Percentiles rank a stretch among this genome's conserved stretches.
These are phyloP conservation scores for Colletotrichum incanum DNA, from an alignment of 2,329 filamentous ascomycete genomes.

Conservation along the genomic window DNA sequence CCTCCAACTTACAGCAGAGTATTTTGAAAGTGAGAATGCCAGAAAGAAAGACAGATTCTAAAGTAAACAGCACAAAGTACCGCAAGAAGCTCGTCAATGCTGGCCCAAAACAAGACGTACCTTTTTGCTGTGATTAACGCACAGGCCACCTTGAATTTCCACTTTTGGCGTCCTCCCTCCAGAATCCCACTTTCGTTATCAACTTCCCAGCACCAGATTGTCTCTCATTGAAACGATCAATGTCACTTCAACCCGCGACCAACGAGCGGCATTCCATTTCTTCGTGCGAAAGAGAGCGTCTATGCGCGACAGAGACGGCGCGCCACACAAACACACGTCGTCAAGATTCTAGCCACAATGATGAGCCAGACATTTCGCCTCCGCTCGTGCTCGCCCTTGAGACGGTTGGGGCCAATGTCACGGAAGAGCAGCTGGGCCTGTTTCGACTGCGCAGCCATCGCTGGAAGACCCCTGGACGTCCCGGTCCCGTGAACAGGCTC, in stretches of 20 bases:
- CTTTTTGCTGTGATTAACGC: conserved; percentile 6
- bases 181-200: conserved; percentile 37
- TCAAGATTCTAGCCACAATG: background rate
- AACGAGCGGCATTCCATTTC: background rate
- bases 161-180: conserved; percentile 21
- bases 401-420: conserved; percentile 21
- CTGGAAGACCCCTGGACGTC: conserved; percentile 38
- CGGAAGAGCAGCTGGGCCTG: conserved; percentile 19
- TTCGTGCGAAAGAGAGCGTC: background rate
- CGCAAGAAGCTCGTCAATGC: background rate
- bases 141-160: conserved; percentile 28
- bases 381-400: conserved; percentile 18
- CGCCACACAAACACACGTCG: conserved; percentile 1
- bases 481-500: conserved; percentile 29
- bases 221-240: conserved; percentile 18
- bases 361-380: conserved; percentile 16
- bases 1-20: no score
- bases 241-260: background rate
- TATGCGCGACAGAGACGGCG: background rate
- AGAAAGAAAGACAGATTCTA: background rate
- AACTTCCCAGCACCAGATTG: conserved; percentile 25
- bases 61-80: no score
- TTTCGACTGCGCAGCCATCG: conserved; percentile 32
- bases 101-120: background rate
- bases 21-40: no score